Evolutionary conservation across 371 early-diverging fungal species (phyloP).

Genomic region (Mucor racemosus): DNA sequence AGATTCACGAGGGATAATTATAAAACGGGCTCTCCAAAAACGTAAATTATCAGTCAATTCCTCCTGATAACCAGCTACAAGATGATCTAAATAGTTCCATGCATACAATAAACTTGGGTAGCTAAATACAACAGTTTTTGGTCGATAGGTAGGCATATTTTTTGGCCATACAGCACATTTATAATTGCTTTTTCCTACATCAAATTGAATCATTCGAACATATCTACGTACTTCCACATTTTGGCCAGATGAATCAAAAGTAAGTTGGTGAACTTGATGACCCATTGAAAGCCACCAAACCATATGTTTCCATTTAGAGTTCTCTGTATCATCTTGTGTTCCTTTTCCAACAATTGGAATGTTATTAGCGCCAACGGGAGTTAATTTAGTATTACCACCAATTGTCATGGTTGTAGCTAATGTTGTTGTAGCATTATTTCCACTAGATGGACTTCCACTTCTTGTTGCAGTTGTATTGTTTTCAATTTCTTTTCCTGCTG

Average conservation of each 20-base stretch:
- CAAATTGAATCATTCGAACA: constrained; percentile 70
- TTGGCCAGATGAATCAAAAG: constrained; percentile 71
- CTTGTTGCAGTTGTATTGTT: constrained; percentile 7
- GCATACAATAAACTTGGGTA: constrained; percentile 84
- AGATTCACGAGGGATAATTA: constrained; percentile 85
- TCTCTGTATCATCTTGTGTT: constrained; percentile 31
- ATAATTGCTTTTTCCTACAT: constrained; percentile 69
- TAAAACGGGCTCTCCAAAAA: constrained; percentile 90
- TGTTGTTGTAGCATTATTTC: constrained; percentile 10
- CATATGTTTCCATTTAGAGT: constrained; percentile 47
- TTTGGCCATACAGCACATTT: constrained; percentile 90
- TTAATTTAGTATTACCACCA: constrained; percentile 16
- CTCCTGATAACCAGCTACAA: constrained; percentile 86
- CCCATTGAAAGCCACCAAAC: constrained; percentile 83
- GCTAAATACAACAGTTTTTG: constrained; percentile 63
- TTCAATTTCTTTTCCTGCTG: constrained; percentile 15
- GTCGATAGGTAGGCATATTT: constrained; percentile 62
- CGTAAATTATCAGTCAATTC: constrained; percentile 79
- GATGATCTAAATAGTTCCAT: constrained; percentile 94
- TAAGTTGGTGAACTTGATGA: constrained; percentile 81
- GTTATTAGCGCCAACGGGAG: constrained; percentile 3
- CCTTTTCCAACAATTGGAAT: constrained; percentile 9
- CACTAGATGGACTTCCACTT: constrained; percentile 13
- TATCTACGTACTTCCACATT: constrained; percentile 91
- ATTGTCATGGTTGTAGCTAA: constrained; percentile 12